Evolutionary conservation across 768 basidiomycete species (phyloP), one percentile per base, ranked within the genome.

Genomic region (Mycena indigotica): DNA sequence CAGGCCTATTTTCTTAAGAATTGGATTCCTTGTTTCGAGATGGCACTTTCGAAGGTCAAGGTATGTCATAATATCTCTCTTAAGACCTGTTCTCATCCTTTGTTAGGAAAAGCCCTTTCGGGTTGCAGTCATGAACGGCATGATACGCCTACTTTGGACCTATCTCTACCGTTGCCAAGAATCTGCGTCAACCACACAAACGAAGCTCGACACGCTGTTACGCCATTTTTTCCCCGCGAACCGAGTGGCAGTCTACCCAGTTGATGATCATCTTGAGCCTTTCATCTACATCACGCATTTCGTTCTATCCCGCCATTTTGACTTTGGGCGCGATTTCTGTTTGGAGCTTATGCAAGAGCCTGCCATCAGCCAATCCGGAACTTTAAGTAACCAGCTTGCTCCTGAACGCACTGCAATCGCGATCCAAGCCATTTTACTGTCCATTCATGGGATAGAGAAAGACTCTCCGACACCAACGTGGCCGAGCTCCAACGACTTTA

Each of bases 131-230:
- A 77, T 95, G 75, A 95, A 95, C 63, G 91, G 91, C 13, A 83
- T 91, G 55, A 69, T 93, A 60, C 86, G 95, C 8, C 72, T 97
- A 39, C 74, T 95, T 29, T 98, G 95, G 95, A 92, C 94, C 2
- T 98, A 97, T 70, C 78, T 97, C n/a, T 95, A 93, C 68, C 88
- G 95, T 16, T 95, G 93, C 67, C 86, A 89, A 61, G 95, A 98
- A 70, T 81, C 89, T 4, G 75, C 84, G 2, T 90, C 94, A 0
- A 88, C 90, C 2, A 86, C 85, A n/a, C 84, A 86, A n/a, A 74
- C 84, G 26, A 93, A 88, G 66, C 72, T 98, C 38, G 94, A 97
- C 60, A 74, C 72, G 0, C 66, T 95, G 35, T 67, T 91, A 50
- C 91, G 86, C 64, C 77, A 86, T 51, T 88, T 95, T 70, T 93